Evolutionary conservation across 495 filamentous ascomycete genomes (phyloP).

Genomic region (Aspergillus kassunensis): DNA sequence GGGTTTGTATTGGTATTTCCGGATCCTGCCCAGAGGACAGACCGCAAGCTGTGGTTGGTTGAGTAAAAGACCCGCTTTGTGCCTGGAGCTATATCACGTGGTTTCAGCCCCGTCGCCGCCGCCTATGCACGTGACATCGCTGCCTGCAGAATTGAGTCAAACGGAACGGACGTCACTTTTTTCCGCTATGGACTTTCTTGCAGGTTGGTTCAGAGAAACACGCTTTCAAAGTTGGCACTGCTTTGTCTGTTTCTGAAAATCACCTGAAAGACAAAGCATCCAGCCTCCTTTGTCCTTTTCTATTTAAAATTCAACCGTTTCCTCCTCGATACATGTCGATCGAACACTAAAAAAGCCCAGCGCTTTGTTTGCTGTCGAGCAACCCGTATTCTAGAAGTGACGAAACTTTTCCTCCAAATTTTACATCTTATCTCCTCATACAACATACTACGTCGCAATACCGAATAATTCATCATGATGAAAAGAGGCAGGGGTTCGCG

Average conservation of each 20-base stretch:
- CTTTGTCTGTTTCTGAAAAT: neutral
- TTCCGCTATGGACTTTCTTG: conserved; percentile 4
- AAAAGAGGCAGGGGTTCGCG: conserved; percentile 28
- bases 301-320: neutral
- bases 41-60: conserved; percentile 38
- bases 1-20: conserved; percentile 21
- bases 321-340: conserved; percentile 22
- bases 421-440: neutral
- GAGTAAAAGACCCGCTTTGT: neutral
- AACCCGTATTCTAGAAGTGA: neutral
- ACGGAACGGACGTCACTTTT: conserved; percentile 31
- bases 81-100: conserved; percentile 14
- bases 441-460: conserved; percentile 9
- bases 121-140: conserved; percentile 21
- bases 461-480: conserved; percentile 31
- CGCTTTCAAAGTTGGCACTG: neutral
- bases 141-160: conserved; percentile 25
- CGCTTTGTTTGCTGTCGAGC: conserved; percentile 20
- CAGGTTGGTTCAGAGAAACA: too few relatives aligned
- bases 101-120: conserved; percentile 1
- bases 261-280: neutral
- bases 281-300: neutral
- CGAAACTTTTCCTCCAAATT: neutral
- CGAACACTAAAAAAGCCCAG: conserved; percentile 26
- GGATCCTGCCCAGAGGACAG: conserved; percentile 30